These are phyloP conservation scores for Ascochyta rabiei DNA, from an alignment of 2,329 filamentous ascomycete species.

Conservation along the genomic window DNA sequence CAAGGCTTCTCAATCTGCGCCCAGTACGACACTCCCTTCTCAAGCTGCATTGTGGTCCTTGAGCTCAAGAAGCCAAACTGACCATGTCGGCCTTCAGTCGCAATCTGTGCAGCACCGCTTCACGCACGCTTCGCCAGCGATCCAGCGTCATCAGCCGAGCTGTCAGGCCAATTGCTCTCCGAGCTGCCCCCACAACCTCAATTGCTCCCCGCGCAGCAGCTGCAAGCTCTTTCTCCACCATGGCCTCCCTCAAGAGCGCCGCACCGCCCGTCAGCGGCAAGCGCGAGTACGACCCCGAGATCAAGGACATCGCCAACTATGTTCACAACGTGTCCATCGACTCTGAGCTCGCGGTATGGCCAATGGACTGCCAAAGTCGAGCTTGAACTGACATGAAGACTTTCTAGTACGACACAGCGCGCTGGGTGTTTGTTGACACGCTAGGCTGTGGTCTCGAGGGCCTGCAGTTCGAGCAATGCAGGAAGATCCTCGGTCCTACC, in stretches of 20 bases:
- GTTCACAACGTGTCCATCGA: conserved; percentile 90
- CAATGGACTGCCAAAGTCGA: not conserved
- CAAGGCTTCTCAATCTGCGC: conserved; percentile 28
- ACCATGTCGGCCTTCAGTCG: conserved; percentile 52
- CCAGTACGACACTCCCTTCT: conserved; percentile 44
- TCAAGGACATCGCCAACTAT: conserved; percentile 93
- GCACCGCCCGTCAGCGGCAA: conserved; percentile 39
- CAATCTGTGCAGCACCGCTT: conserved; percentile 48
- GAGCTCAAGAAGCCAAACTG: conserved; percentile 46
- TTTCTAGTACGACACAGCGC: conserved; percentile 85
- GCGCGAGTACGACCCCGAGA: conserved; percentile 82
- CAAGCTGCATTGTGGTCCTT: conserved; percentile 41
- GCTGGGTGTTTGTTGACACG: conserved; percentile 96
- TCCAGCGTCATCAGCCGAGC: conserved; percentile 43
- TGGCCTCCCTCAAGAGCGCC: conserved; percentile 45
- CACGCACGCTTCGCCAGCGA: conserved; percentile 46
- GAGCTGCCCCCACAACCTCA: conserved; percentile 30
- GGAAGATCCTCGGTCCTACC: conserved; percentile 89
- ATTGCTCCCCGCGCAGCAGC: conserved; percentile 30
- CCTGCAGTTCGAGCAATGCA: conserved; percentile 93
- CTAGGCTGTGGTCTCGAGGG: conserved; percentile 96
- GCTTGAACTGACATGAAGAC: conserved; percentile 21
- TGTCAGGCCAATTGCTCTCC: conserved; percentile 45
- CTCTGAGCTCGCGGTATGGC: conserved; percentile 87
- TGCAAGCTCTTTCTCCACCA: conserved; percentile 46